A percentile compares a stretch with the other conserved stretches of the same genome.
Evolutionary conservation across 2,329 filamentous ascomycete species (phyloP).

Genomic region (Fusarium sp.): DNA sequence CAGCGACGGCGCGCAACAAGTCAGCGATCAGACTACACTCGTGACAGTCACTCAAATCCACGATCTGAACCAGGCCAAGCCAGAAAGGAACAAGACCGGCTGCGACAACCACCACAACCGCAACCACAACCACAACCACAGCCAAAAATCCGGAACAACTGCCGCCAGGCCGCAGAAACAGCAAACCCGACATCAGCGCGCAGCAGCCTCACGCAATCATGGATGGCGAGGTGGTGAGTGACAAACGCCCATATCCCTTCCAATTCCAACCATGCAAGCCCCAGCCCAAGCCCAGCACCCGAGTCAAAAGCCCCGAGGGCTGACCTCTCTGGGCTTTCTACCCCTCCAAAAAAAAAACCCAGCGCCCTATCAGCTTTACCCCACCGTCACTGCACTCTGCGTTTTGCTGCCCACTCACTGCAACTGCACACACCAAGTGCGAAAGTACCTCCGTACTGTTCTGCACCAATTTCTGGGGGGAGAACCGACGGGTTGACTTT

Average conservation of each 20-base stretch:
- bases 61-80: conserved; percentile 1
- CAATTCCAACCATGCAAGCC: conserved; percentile 1
- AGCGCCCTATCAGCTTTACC: conserved; percentile 29
- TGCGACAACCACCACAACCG: conserved; percentile 27
- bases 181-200: conserved; percentile 11
- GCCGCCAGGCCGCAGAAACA: conserved; percentile 7
- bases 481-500: conserved; percentile 34
- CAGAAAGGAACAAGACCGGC: conserved; percentile 16
- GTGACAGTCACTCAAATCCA: conserved; percentile 9
- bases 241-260: background rate
- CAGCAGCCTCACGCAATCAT: conserved; percentile 34
- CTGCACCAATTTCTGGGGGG: conserved; percentile 35
- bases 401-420: conserved; percentile 21
- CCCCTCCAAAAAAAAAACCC: conserved; percentile 41
- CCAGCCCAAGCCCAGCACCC: background rate
- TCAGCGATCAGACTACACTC: background rate
- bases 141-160: conserved; percentile 16
- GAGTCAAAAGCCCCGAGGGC: conserved; percentile 6
- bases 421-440: conserved; percentile 14
- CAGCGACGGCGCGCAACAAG: conserved; percentile 7
- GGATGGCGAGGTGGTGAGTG: conserved; percentile 45
- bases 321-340: conserved; percentile 19
- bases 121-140: background rate
- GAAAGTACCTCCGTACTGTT: conserved; percentile 39
- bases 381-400: background rate